Evolutionary conservation across 495 filamentous ascomycete genomes (phyloP), one percentile per base, ranked within the genome.

Genomic region (Penicillium coffeae): DNA sequence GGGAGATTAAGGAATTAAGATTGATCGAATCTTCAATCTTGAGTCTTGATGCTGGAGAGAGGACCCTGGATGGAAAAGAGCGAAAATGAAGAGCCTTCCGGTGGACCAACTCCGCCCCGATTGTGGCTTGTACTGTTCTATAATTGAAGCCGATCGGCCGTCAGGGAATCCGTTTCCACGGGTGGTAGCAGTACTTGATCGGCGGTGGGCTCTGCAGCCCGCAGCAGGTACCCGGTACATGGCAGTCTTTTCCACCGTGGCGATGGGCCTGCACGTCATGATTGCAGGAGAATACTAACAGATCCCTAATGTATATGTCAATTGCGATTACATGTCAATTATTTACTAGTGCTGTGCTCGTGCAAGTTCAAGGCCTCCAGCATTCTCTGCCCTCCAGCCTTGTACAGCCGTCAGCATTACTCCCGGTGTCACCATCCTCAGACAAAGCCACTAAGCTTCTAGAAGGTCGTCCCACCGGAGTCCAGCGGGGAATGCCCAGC

Each of bases 211-310:
- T 2, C 21, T 9, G 2, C 39, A 48, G 21, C 14, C 0, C 25
- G 2, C 7, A 0, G 0, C 1, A 44, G 13, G 53, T 56, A 56
- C 30, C 35, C 1, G 9, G 40, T 55, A 56, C 52, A 14, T 55
- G 13, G 9, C 20, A 20, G 8, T 27, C 22, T 8, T 1, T 18
- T n/a, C 14, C 8, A 20, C 18, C 15, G 54, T 56, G 49, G 54
- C 49, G 33, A 52, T 6, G 8, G 5, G 41, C 50, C 56, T 50
- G 56, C 49, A 52, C 56, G 53, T 56, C 53, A 56, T 56, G 48
- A 56, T 56, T 51, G 43, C 33, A 13, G n/a, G n/a, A n/a, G n/a
- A 14, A 8, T 6, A n/a, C n/a, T n/a, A n/a, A n/a, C n/a, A n/a
- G n/a, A n/a, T n/a, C n/a, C n/a, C n/a, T n/a, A n/a, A n/a, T n/a